Percentiles rank a stretch among this genome's conserved stretches.
Evolutionary conservation across 1,284 basidiomycete species (phyloP).

Genomic region (Thecaphora thlaspeos): DNA sequence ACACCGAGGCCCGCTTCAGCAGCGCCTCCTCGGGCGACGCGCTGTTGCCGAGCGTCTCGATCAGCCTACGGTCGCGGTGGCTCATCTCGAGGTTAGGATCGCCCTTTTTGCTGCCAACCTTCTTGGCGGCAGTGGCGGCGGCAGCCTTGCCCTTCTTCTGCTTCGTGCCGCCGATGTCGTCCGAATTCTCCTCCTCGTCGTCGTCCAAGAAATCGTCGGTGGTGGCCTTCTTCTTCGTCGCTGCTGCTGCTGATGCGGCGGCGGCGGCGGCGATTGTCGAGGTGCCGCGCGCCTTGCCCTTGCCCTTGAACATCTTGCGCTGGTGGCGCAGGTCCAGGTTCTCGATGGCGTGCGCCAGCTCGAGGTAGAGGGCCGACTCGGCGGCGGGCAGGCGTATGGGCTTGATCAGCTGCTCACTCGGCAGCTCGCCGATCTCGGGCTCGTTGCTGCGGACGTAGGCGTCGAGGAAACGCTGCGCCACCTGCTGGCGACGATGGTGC

Average conservation of each 20-base stretch:
- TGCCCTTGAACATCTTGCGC: constrained; percentile 38
- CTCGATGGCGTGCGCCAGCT: constrained; percentile 89
- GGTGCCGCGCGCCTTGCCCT: constrained; percentile 6
- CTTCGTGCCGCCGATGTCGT: constrained; percentile 10
- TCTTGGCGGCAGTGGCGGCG: constrained; percentile 13
- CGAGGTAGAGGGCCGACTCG: constrained; percentile 89
- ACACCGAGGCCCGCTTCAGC: constrained; percentile 37
- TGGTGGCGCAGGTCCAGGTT: constrained; percentile 73
- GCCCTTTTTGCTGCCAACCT: constrained; percentile 20
- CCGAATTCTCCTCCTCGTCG: constrained; percentile 3
- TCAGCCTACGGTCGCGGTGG: constrained; percentile 83
- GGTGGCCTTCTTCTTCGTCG: constrained; percentile 8
- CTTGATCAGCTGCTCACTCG: constrained; percentile 70
- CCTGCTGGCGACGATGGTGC: constrained; percentile 79
- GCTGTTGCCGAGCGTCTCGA: constrained; percentile 83
- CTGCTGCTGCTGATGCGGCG: too few species aligned
- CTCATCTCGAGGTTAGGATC: constrained; percentile 30
- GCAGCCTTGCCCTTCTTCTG: constrained; percentile 13
- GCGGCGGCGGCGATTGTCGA: background rate
- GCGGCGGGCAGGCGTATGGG: constrained; percentile 79
- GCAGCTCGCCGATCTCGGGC: constrained; percentile 93
- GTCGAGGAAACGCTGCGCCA: constrained; percentile 74
- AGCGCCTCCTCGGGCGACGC: constrained; percentile 63
- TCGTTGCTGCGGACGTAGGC: constrained; percentile 69
- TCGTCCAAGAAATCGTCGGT: constrained; percentile 7